phyloP scores from a whole-genome alignment of 305 asterid species.

The Striga hermonthica region DNA sequence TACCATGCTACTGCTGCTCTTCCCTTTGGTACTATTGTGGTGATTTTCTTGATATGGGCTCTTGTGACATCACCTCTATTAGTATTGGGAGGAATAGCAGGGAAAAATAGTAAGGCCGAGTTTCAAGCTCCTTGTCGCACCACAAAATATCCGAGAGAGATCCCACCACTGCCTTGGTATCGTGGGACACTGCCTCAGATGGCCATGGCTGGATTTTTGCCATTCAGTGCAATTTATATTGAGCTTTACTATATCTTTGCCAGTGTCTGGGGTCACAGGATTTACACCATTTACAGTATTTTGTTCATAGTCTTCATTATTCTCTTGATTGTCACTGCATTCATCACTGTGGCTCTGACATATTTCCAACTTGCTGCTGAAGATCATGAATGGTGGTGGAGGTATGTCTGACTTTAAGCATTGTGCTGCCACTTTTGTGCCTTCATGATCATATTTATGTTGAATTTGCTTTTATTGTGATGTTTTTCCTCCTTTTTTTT shows the following conservation, averaged over 20 bases:
- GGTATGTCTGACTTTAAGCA: slow-evolving; percentile 39
- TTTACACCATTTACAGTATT: slow-evolving; percentile 74
- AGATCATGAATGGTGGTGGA: slow-evolving; percentile 95
- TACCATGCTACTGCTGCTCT: slow-evolving; percentile 83
- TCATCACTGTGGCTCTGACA: slow-evolving; percentile 73
- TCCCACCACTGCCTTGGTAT: slow-evolving; percentile 76
- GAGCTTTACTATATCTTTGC: slow-evolving; percentile 80
- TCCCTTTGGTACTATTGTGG: slow-evolving; percentile 76
- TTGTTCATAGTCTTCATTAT: slow-evolving; percentile 70
- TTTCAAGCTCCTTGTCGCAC: slow-evolving; percentile 84
- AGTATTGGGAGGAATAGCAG: slow-evolving; percentile 79
- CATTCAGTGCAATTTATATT: slow-evolving; percentile 75
- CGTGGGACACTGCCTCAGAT: slow-evolving; percentile 69
- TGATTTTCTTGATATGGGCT: slow-evolving; percentile 73
- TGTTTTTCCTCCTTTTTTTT: too few species aligned
- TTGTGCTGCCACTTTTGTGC: background rate
- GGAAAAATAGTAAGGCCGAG: slow-evolving; percentile 73
- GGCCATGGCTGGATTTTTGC: slow-evolving; percentile 92
- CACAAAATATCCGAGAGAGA: slow-evolving; percentile 79
- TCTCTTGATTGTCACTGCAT: slow-evolving; percentile 71
- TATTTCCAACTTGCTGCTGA: slow-evolving; percentile 86
- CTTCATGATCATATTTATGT: too few species aligned
- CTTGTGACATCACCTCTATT: slow-evolving; percentile 73
- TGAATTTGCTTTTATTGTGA: too few species aligned
- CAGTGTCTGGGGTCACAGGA: slow-evolving; percentile 85